Base-by-base conservation (phyloP, 2,329 filamentous ascomycete genomes). In the Xylariaceae sp. region DNA sequence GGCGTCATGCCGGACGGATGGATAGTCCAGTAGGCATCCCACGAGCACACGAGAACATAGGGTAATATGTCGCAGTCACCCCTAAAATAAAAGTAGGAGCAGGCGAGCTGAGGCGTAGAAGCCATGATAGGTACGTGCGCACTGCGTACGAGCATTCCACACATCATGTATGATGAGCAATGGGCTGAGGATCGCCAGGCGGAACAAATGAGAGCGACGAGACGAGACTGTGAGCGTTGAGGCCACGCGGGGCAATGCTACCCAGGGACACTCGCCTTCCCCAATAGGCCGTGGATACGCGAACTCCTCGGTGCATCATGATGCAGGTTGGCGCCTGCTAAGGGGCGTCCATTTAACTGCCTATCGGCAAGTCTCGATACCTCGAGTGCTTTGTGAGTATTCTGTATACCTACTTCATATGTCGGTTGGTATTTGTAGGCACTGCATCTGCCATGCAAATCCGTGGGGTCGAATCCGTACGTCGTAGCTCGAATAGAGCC, bases 241-340 rank as follows among this genome's bases (percentile, higher is more conserved):
- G 51, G 50, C 62, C 57, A 64, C 62, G 57, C 55, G 57, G 60
- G 57, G 48, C 45, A 55, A 34, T 47, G 44, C 30, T 50, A 56
- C 53, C 51, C 52, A 49, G 54, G 45, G 50, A 23, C 17, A 47
- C 35, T 55, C 60, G 50, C 60, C 51, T 60, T 55, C 58, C 57
- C 57, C 60, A 60, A 62, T 60, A 62, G 53, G 56, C 49, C 37
- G 50, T 49, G 57, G 52, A 37, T 58, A 64, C 54, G 45, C 48
- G 62, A 59, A 54, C 53, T 47, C 55, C 37, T 37, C 13, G 55
- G 62, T 64, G 62, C 60, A 64, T 59, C 62, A 60, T 56, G 62
- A 62, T 64, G 62, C 60, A 59, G 52, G 62, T 57, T 55, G 60
- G 62, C 62, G 62, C 59, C 56, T 62, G 58, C 55, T 55, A 60